Conservation (phyloP, 352 stramenopile species). For the Phytophthora tentaculata region DNA sequence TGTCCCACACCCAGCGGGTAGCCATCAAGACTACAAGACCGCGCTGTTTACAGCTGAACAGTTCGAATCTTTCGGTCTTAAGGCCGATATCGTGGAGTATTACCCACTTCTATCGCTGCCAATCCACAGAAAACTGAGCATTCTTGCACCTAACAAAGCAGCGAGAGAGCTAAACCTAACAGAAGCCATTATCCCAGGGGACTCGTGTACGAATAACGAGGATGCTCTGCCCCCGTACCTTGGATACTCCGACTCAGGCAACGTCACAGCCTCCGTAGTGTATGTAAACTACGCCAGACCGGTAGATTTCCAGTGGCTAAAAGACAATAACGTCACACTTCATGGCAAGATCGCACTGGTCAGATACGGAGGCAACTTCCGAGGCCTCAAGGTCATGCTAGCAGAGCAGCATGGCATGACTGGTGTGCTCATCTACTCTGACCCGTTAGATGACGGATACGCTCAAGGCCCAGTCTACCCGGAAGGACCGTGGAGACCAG, state of each 20-base stretch:
- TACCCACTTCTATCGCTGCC: slow-evolving; percentile 79
- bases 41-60: slow-evolving; percentile 62
- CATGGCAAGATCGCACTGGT: slow-evolving; percentile 85
- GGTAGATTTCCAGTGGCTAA: slow-evolving; percentile 83
- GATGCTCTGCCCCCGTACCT: slow-evolving; percentile 78
- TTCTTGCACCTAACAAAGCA: slow-evolving; percentile 44
- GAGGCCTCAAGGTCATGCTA: slow-evolving; percentile 86
- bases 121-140: slow-evolving; percentile 45
- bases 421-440: slow-evolving; percentile 89
- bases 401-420: slow-evolving; percentile 78
- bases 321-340: slow-evolving; percentile 69
- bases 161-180: slow-evolving; percentile 62
- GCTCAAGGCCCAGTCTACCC: slow-evolving; percentile 48
- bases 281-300: slow-evolving; percentile 91
- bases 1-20: slow-evolving; percentile 51
- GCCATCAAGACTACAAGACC: slow-evolving; percentile 62
- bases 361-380: slow-evolving; percentile 83
- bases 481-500: slow-evolving; percentile 56
- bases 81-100: slow-evolving; percentile 70
- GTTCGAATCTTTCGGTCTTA: slow-evolving; percentile 67
- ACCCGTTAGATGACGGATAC: slow-evolving; percentile 88
- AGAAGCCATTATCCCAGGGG: slow-evolving; percentile 58
- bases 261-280: slow-evolving; percentile 75
- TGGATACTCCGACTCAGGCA: slow-evolving; percentile 81
- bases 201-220: slow-evolving; percentile 64